These are phyloP conservation scores for Euphorbia peplus DNA, from an alignment of 345 rosid species.

Conservation along the genomic window DNA sequence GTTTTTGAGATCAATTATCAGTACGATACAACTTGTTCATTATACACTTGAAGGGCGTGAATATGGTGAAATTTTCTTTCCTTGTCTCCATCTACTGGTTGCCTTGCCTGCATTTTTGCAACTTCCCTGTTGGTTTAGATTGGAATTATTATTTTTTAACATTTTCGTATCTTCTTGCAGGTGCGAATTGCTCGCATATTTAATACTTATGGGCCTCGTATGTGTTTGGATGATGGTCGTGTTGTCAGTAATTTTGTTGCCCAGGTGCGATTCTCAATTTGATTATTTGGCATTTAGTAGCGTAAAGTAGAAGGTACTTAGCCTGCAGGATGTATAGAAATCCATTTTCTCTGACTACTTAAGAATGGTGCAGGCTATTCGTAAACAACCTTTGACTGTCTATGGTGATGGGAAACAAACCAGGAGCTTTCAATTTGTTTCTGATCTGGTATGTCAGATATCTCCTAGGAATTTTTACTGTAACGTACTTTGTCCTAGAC, in stretches of 20 bases:
- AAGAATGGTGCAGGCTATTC: slow-evolving; percentile 22
- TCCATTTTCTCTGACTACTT: slow-evolving; percentile 2
- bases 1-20: slow-evolving; percentile 4
- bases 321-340: not conserved
- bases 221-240: slow-evolving; percentile 99
- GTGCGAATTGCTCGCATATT: slow-evolving; percentile 98
- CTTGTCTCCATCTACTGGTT: not conserved
- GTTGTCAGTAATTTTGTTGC: slow-evolving; percentile 99
- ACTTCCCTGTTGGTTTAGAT: slow-evolving; percentile 3
- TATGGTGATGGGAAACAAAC: slow-evolving; percentile 99
- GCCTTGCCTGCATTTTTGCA: not conserved
- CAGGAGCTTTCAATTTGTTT: slow-evolving; percentile 96
- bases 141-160: slow-evolving; percentile 3
- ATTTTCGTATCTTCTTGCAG: slow-evolving; percentile 34
- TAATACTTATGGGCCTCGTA: slow-evolving; percentile 97
- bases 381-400: slow-evolving; percentile 90
- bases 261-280: slow-evolving; percentile 48
- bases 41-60: not conserved
- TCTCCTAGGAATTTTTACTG: not conserved
- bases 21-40: not conserved
- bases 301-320: not conserved
- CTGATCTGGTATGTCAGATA: slow-evolving; percentile 68
- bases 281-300: slow-evolving; percentile 1
- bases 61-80: not conserved
- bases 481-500: not conserved